Conservation (phyloP, 129 eudicot species). For the Gnaphalium uliginosum region DNA sequence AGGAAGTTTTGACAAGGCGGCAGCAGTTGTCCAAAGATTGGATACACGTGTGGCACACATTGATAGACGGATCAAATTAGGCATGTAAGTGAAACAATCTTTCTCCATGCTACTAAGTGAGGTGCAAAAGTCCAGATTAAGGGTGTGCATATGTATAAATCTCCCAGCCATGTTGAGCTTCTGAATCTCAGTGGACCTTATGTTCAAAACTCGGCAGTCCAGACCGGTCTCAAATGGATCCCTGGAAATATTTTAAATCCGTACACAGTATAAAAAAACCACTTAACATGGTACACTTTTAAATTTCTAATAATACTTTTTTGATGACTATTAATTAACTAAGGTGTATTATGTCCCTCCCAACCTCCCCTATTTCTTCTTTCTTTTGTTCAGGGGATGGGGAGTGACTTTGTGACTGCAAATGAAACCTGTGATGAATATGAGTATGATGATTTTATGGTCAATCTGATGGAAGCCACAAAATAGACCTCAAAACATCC, state of each 20-base stretch:
- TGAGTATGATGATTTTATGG: conserved; percentile 27
- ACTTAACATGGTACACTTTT: conserved; percentile 20
- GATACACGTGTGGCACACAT: conserved; percentile 61
- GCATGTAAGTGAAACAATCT: conserved; percentile 63
- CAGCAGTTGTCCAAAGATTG: conserved; percentile 64
- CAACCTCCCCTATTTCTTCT: conserved; percentile 3
- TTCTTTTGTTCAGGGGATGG: conserved; percentile 5
- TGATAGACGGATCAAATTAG: conserved; percentile 54
- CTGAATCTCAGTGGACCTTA: conserved; percentile 47
- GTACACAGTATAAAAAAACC: conserved; percentile 29
- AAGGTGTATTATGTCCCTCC: not conserved
- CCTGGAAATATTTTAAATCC: conserved; percentile 41
- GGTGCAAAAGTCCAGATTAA: conserved; percentile 70
- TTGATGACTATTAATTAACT: not conserved
- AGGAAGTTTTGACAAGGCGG: conserved; percentile 58
- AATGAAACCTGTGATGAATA: not conserved
- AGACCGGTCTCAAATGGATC: conserved; percentile 51
- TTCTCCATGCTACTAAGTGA: conserved; percentile 54
- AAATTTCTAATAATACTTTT: not conserved
- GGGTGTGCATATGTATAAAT: conserved; percentile 57
- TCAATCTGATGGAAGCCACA: conserved; percentile 26
- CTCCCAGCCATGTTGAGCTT: conserved; percentile 53
- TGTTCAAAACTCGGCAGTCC: conserved; percentile 43
- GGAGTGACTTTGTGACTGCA: conserved; percentile 14
- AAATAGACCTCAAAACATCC: conserved; percentile 52